phyloP scores from a whole-genome alignment of 2,329 filamentous ascomycete genomes.

The Tolypocladium endophyticum region DNA sequence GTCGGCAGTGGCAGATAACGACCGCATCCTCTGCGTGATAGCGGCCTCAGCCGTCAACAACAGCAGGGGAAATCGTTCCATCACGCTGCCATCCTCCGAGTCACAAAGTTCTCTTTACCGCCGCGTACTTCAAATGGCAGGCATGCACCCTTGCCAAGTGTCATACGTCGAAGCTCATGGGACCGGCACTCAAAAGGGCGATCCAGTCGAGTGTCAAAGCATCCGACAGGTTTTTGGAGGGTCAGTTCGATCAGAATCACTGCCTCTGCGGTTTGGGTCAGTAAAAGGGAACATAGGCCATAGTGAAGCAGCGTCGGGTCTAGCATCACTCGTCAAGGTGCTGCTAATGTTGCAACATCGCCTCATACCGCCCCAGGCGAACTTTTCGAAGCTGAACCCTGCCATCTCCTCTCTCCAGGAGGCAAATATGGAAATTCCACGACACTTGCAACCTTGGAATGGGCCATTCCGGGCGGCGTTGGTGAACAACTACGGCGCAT shows the following conservation, averaged over 20 bases:
- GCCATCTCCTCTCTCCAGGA: slow-evolving; percentile 10
- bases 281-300: slow-evolving; percentile 21
- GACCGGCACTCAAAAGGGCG: slow-evolving; percentile 34
- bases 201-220: slow-evolving; percentile 27
- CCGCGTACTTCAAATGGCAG: slow-evolving; percentile 10
- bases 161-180: slow-evolving; percentile 34
- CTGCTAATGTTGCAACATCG: slow-evolving; percentile 18
- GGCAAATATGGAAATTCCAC: slow-evolving; percentile 6
- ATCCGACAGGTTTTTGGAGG: slow-evolving; percentile 9
- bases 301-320: slow-evolving; percentile 15
- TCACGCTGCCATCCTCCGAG: slow-evolving; percentile 15
- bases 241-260: background rate
- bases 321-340: slow-evolving; percentile 19
- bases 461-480: slow-evolving; percentile 10
- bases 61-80: slow-evolving; percentile 4
- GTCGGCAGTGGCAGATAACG: slow-evolving; percentile 38
- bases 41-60: slow-evolving; percentile 22
- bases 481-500: slow-evolving; percentile 25
- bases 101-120: slow-evolving; percentile 19
- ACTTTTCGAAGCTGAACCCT: slow-evolving; percentile 15
- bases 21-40: slow-evolving; percentile 36
- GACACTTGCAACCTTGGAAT: slow-evolving; percentile 9
- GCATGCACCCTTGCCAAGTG: slow-evolving; percentile 9
- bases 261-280: slow-evolving; percentile 13
- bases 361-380: slow-evolving; percentile 12